These are phyloP conservation scores for Penicillium coprophilum DNA, from an alignment of 495 filamentous ascomycete species.

Conservation along the genomic window DNA sequence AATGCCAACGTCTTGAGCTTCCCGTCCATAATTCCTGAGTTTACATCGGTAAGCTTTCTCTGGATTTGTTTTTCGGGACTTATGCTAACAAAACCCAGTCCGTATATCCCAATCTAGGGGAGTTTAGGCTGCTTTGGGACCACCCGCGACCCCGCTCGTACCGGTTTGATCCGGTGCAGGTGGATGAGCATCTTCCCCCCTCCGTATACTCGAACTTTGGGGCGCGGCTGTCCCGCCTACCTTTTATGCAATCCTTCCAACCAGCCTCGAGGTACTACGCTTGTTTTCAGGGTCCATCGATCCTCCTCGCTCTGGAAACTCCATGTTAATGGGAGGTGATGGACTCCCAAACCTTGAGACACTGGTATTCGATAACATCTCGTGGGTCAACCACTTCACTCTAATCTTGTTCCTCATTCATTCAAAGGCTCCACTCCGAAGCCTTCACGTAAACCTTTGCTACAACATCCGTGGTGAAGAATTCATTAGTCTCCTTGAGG, in stretches of 20 bases:
- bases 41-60: slow-evolving; percentile 4
- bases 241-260: slow-evolving; percentile 26
- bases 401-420: slow-evolving; percentile 22
- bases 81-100: slow-evolving; percentile 12
- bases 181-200: slow-evolving; percentile 16
- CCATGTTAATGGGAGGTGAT: neutral
- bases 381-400: slow-evolving; percentile 23
- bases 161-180: slow-evolving; percentile 7
- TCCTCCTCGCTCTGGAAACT: neutral
- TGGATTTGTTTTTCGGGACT: neutral
- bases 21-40: slow-evolving; percentile 21
- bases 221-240: slow-evolving; percentile 24
- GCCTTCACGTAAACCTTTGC: slow-evolving; percentile 34
- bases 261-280: slow-evolving; percentile 34
- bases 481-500: slow-evolving; percentile 11
- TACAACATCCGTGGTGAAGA: slow-evolving; percentile 16
- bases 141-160: slow-evolving; percentile 21
- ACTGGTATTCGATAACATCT: slow-evolving; percentile 32
- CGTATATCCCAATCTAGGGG: slow-evolving; percentile 38
- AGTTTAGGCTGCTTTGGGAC: slow-evolving; percentile 36
- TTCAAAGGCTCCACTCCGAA: slow-evolving; percentile 26
- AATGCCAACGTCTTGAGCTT: slow-evolving; percentile 6
- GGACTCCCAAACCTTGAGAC: slow-evolving; percentile 34
- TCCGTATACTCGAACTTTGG: slow-evolving; percentile 36
- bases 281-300: slow-evolving; percentile 29